phyloP scores from a whole-genome alignment of 2,329 filamentous ascomycete genomes.

The Trichoderma aggressivum region DNA sequence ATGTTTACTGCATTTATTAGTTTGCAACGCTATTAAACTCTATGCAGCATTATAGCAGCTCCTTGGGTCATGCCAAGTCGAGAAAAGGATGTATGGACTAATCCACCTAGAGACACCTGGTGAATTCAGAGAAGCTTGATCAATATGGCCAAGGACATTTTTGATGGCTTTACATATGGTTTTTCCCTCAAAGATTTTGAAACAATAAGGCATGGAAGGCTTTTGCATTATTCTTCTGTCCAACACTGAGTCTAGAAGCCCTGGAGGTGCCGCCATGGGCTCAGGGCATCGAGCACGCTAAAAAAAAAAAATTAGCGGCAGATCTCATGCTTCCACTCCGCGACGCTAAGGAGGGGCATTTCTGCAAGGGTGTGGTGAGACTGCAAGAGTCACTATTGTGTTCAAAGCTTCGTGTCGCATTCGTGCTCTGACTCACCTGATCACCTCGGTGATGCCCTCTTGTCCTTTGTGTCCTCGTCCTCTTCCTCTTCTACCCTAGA shows the following conservation, averaged over 20 bases:
- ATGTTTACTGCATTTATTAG: background rate
- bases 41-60: background rate
- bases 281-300: conserved; percentile 12
- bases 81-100: background rate
- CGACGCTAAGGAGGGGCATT: conserved; percentile 3
- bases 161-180: background rate
- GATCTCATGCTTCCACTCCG: background rate
- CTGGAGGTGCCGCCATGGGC: background rate
- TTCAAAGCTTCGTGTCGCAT: background rate
- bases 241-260: background rate
- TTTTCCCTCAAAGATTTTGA: background rate
- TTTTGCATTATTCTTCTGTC: background rate
- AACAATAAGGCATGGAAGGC: background rate
- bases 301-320: conserved; percentile 5
- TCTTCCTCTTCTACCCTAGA: conserved; percentile 16
- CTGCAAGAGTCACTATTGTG: background rate
- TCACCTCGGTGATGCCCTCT: conserved; percentile 5
- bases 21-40: background rate
- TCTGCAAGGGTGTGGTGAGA: conserved; percentile 11
- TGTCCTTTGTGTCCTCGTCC: background rate
- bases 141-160: background rate
- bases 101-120: background rate
- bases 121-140: background rate
- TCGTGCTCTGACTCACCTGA: conserved; percentile 20
- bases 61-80: background rate